Base-by-base conservation (phyloP, 345 rosid species). In the Stellera chamaejasme region DNA sequence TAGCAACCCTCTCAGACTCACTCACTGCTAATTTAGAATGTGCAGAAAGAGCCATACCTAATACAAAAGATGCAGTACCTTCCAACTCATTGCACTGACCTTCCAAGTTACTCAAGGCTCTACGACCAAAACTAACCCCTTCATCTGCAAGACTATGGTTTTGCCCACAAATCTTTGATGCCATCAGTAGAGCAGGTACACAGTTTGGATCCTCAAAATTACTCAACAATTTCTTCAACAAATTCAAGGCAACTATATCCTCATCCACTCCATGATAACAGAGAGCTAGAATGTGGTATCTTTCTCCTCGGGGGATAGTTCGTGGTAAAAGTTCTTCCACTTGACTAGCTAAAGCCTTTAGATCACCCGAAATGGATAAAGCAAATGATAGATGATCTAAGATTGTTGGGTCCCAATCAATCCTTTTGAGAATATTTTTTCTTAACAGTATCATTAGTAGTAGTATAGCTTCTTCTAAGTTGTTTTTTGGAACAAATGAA, bases 351-450 rank as follows among this genome's bases (percentile, higher is more conserved):
- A 88, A 63, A 58, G 85, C 63, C 16, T 70, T 65, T 49, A 79
- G 51, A 60, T 79, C 83, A 43, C 90, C 90, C 0, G 86, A 78
- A 3, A 83, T 50, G 3, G 91, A 71, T 55, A 88, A 81, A 68
- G 87, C 94, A 66, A 85, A 88, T 0, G 84, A 64, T 48, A 88
- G 81, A 63, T 88, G 96, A 68, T 88, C 88, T 78, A 88, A 70
- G 66, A 88, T 79, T n/a, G 91, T 72, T 2, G 80, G 71, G 52
- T 88, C 96, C 94, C 94, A 85, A 39, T 53, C 70, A 61, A 85
- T 83, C 69, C 72, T 79, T 61, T 66, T 79, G 53, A 72, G 74
- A 70, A 68, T 67, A 58, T 75, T 59, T 78, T 88, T 85, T 72
- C 77, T 79, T 50, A 88, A 57, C 48, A 88, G 77, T 62, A 88